Percentiles rank a stretch among this genome's conserved stretches.
phyloP scores from a whole-genome alignment of 306 rosid genomes.

The Sindora glabra region DNA sequence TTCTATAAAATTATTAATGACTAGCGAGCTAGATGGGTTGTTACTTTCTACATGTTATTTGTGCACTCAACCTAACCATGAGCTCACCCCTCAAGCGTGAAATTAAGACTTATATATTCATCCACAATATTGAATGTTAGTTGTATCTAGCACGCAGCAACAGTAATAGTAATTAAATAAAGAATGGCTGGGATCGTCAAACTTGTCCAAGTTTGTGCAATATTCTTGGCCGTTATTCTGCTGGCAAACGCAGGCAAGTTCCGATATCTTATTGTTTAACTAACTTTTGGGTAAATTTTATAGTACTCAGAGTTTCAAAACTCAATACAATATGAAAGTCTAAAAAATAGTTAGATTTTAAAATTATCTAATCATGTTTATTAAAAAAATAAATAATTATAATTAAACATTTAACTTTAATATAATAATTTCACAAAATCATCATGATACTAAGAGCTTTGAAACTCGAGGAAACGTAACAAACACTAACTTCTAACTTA shows the following conservation, averaged over 20 bases:
- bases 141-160: not conserved
- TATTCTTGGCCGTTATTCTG: constrained; percentile 13
- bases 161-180: not conserved
- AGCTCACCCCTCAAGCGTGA: constrained; percentile 23
- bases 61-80: constrained; percentile 21
- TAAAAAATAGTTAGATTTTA: too few species aligned
- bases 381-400: too few species aligned
- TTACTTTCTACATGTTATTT: not conserved
- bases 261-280: not conserved
- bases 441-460: too few species aligned
- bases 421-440: too few species aligned
- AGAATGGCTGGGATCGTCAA: constrained; percentile 12
- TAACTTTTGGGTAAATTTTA: not conserved
- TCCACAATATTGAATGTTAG: not conserved
- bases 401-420: too few species aligned
- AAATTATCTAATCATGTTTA: too few species aligned
- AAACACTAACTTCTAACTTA: too few species aligned
- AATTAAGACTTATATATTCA: not conserved
- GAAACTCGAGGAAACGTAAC: too few species aligned
- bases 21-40: too few species aligned
- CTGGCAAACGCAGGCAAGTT: constrained; percentile 21
- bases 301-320: not conserved
- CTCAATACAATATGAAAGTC: too few species aligned
- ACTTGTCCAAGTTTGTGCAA: not conserved
- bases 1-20: too few species aligned